Conservation (phyloP, 768 basidiomycete species). For the Pleurotus giganteus region DNA sequence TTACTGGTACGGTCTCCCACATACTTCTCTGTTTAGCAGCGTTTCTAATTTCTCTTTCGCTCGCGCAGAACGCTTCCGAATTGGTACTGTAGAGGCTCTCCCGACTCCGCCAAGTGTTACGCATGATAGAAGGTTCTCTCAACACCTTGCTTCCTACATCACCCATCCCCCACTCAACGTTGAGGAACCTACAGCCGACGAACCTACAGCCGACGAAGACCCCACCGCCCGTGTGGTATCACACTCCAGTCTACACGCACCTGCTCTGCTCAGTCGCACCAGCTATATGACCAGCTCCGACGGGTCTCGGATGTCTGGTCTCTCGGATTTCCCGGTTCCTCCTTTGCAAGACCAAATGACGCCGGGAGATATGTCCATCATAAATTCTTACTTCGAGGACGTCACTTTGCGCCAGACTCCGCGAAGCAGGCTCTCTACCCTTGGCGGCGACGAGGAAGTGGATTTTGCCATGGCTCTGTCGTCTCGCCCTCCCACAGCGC, state of each 20-base stretch:
- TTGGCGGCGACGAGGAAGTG: constrained; percentile 27
- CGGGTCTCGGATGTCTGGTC: constrained; percentile 62
- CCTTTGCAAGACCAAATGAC: constrained; percentile 33
- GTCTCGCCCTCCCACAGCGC: constrained; percentile 19
- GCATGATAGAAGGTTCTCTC: constrained; percentile 37
- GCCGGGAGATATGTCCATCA: constrained; percentile 35
- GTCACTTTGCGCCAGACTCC: constrained; percentile 17
- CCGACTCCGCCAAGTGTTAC: constrained; percentile 46
- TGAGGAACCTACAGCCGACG: neutral
- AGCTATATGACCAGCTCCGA: constrained; percentile 64
- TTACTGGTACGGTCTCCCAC: constrained; percentile 44
- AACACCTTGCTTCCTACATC: constrained; percentile 30
- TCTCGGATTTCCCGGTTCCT: constrained; percentile 73
- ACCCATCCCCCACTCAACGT: neutral
- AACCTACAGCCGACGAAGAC: neutral
- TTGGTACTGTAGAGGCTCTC: constrained; percentile 49
- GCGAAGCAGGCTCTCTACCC: constrained; percentile 18
- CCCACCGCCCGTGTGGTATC: constrained; percentile 5
- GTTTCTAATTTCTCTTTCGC: constrained; percentile 2
- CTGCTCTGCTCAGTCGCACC: constrained; percentile 33
- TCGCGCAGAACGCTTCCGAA: constrained; percentile 42
- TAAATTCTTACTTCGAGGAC: constrained; percentile 43
- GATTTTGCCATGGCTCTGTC: constrained; percentile 25
- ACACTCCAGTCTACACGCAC: constrained; percentile 28
- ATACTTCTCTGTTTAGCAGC: neutral